Conservation (phyloP, 768 basidiomycete genomes). For the Baorangia bicolor region DNA sequence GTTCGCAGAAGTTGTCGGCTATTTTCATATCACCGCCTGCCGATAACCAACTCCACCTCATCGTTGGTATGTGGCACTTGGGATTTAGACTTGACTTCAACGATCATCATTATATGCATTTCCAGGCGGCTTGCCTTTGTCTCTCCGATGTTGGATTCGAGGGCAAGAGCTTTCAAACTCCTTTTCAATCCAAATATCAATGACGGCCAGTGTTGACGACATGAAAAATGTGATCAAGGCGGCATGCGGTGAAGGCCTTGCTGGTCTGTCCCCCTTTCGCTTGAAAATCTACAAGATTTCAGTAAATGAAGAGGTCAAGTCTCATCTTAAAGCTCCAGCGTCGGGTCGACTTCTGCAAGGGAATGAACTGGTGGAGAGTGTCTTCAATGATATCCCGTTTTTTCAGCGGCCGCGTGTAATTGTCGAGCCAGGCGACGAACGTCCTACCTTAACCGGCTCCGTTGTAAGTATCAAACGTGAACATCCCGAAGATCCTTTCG, state of each 20-base stretch:
- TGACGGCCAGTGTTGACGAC: neutral
- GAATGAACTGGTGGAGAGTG: neutral
- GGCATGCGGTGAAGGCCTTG: neutral
- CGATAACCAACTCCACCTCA: neutral
- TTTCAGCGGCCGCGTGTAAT: neutral
- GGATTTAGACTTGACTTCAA: neutral
- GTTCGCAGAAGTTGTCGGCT: neutral
- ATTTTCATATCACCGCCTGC: neutral
- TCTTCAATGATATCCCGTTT: neutral
- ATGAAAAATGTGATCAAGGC: neutral
- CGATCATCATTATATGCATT: neutral
- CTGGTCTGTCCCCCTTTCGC: neutral
- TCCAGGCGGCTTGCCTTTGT: neutral
- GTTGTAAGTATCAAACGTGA: no score
- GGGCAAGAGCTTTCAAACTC: neutral
- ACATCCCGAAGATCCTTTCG: no score
- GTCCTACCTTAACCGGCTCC: no score
- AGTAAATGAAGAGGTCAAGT: no score
- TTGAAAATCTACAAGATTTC: neutral
- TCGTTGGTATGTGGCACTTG: neutral
- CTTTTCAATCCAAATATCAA: neutral
- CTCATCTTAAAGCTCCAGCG: no score
- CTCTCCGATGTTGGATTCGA: neutral
- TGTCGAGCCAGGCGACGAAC: no score
- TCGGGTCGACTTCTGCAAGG: neutral